Evolutionary conservation across 2,329 filamentous ascomycete species (phyloP), one percentile per base, ranked within the genome.

Genomic region (Gaeumannomyces tritici): DNA sequence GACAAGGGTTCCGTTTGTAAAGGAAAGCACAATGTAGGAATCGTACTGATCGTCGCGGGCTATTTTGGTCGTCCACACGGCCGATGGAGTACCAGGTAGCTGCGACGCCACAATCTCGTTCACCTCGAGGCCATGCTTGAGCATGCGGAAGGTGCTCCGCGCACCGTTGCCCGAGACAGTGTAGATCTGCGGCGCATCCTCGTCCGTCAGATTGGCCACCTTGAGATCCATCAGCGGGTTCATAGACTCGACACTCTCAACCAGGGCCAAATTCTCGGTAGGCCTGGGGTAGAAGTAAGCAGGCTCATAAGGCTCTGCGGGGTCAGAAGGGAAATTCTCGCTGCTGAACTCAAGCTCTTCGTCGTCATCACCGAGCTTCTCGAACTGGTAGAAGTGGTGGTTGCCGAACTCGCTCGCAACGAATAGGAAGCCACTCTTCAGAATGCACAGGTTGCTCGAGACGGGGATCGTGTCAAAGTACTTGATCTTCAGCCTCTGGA

Each of bases 381-480:
- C 92, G 65, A 99, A 96, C 72, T 98, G 93, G 74, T 98, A 99
- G 68, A 99, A 92, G 64, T 92, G 87, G 72, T 96, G 90, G 72
- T 97, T 95, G 33, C 96, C 95, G 66, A 89, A 92, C 74, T 99
- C 93, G 70, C 90, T 91, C 9, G 92, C 91, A 61, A 93, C 89
- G 70, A 95, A 99, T 13, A 99, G 82, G 71, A 96, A 99, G 31
- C 95, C 96, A 67, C 92, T 96, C 76, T 96, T 96, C 67, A 99
- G 76, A 67, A 99, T 96, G 73, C 92, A 91, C 57, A 99, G 83
- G 71, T 85, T 96, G 0, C 90, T 88, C 0, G 93, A 91, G 51
- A 96, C 81, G 0, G 96, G 93, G 4, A 97, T 89, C 0, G 95
- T 99, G 70, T 99, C 95, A 69, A 98, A 99, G 74, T 98, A 99